These are phyloP conservation scores for Mrakia blollopis DNA, from an alignment of 768 basidiomycete species.

Conservation along the genomic window DNA sequence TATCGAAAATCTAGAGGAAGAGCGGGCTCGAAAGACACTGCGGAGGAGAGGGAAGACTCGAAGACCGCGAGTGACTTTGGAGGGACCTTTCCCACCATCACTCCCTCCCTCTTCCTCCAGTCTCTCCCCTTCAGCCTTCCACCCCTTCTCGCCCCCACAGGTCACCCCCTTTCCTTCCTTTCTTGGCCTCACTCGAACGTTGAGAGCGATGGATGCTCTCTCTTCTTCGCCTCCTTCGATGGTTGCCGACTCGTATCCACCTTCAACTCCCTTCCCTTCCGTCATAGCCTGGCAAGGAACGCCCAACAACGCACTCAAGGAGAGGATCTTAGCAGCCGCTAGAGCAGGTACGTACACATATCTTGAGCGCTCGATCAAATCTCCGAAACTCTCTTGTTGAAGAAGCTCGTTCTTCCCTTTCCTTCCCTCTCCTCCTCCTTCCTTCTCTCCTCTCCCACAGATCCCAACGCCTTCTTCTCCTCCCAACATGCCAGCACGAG, in stretches of 20 bases:
- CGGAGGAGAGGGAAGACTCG: too few species aligned
- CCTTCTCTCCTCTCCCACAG: not conserved
- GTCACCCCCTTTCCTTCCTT: not conserved
- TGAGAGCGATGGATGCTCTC: not conserved
- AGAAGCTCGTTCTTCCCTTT: too few species aligned
- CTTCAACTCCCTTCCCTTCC: constrained; percentile 10
- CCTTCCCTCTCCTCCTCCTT: not conserved
- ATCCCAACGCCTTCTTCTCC: not conserved
- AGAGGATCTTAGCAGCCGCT: constrained; percentile 23
- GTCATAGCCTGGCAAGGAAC: constrained; percentile 28
- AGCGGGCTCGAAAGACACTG: too few species aligned
- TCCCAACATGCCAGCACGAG: not conserved
- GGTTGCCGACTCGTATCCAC: not conserved
- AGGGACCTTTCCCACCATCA: not conserved
- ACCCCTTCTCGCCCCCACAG: not conserved
- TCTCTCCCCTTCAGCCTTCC: not conserved
- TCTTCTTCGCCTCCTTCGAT: constrained; percentile 1
- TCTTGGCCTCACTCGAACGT: not conserved
- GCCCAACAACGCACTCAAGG: constrained; percentile 19
- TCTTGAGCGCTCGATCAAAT: not conserved
- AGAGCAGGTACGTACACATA: constrained; percentile 5
- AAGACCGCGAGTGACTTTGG: too few species aligned
- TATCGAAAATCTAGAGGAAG: too few species aligned
- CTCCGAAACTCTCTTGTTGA: not conserved
- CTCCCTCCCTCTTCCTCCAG: not conserved